Percentiles rank a stretch among this genome's conserved stretches.
phyloP scores from a whole-genome alignment of 768 basidiomycete genomes.

The Pleurotus cornucopiae region DNA sequence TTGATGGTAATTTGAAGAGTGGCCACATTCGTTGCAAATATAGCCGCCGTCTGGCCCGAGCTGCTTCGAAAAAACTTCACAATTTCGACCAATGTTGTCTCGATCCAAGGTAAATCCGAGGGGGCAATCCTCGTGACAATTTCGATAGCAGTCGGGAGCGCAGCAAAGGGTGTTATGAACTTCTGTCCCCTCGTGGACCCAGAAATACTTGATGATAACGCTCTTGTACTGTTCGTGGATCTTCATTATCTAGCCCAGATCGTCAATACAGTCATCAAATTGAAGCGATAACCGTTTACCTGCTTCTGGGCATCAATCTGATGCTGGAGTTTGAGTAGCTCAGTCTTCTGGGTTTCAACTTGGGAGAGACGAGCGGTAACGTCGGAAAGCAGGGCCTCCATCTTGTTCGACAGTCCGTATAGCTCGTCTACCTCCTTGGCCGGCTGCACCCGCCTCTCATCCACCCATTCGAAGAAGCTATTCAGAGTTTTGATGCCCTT shows the following conservation, averaged over 20 bases:
- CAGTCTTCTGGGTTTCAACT: constrained; percentile 6
- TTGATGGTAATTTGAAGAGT: background rate
- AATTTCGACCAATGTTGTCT: background rate
- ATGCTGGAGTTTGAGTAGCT: constrained; percentile 5
- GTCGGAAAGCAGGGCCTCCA: constrained; percentile 9
- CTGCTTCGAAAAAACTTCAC: background rate
- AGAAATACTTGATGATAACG: constrained; percentile 4
- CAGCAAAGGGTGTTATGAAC: constrained; percentile 11
- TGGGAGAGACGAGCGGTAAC: constrained; percentile 10
- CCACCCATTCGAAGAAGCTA: constrained; percentile 13
- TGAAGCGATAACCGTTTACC: background rate
- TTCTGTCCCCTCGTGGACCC: background rate
- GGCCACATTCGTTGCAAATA: background rate
- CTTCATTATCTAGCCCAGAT: background rate
- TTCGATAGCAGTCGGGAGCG: constrained; percentile 10
- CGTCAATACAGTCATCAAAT: background rate
- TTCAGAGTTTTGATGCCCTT: constrained; percentile 10
- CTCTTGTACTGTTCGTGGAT: constrained; percentile 5
- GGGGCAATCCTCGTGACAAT: constrained; percentile 11
- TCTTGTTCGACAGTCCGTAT: constrained; percentile 7
- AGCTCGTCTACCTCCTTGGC: constrained; percentile 12
- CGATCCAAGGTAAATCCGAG: constrained; percentile 11
- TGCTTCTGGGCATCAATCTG: constrained; percentile 5
- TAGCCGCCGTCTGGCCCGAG: background rate
- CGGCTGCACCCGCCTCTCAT: constrained; percentile 12